Conservation (phyloP, 768 basidiomycete genomes). For the Asterophora parasitica region DNA sequence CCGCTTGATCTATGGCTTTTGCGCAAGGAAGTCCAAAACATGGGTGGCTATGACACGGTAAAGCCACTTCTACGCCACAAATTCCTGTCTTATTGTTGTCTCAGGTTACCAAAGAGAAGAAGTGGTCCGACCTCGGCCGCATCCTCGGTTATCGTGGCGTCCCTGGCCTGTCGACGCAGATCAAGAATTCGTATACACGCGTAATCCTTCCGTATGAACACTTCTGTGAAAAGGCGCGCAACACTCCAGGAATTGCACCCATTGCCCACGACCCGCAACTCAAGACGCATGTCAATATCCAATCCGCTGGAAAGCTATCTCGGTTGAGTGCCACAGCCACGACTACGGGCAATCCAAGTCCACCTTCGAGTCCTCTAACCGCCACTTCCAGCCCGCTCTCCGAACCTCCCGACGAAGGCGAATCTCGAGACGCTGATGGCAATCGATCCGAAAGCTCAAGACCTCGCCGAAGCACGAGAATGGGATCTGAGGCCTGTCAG, state of each 20-base stretch:
- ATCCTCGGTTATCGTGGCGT: slow-evolving; percentile 79
- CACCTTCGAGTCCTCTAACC: slow-evolving; percentile 73
- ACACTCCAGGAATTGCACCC: slow-evolving; percentile 49
- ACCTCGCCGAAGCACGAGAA: slow-evolving; percentile 50
- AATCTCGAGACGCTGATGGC: slow-evolving; percentile 51
- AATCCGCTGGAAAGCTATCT: slow-evolving; percentile 33
- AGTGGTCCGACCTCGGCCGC: slow-evolving; percentile 86
- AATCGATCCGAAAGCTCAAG: slow-evolving; percentile 33
- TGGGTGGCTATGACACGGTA: slow-evolving; percentile 87
- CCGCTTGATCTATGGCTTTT: slow-evolving; percentile 91
- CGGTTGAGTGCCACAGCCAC: slow-evolving; percentile 34
- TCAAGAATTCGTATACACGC: slow-evolving; percentile 84
- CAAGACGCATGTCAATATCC: slow-evolving; percentile 51
- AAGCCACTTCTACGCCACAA: slow-evolving; percentile 22
- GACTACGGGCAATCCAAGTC: slow-evolving; percentile 44
- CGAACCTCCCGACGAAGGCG: slow-evolving; percentile 75
- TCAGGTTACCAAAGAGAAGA: slow-evolving; percentile 78
- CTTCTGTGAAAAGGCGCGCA: slow-evolving; percentile 73
- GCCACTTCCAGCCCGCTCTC: slow-evolving; percentile 73
- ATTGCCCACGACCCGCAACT: slow-evolving; percentile 42
- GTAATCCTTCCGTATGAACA: slow-evolving; percentile 97
- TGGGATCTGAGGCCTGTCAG: slow-evolving; percentile 41
- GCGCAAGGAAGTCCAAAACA: slow-evolving; percentile 83
- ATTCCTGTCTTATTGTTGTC: slow-evolving; percentile 10
- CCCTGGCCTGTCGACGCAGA: slow-evolving; percentile 78